Conservation (phyloP, 2,329 filamentous ascomycete species). For the Dothistroma septosporum region DNA sequence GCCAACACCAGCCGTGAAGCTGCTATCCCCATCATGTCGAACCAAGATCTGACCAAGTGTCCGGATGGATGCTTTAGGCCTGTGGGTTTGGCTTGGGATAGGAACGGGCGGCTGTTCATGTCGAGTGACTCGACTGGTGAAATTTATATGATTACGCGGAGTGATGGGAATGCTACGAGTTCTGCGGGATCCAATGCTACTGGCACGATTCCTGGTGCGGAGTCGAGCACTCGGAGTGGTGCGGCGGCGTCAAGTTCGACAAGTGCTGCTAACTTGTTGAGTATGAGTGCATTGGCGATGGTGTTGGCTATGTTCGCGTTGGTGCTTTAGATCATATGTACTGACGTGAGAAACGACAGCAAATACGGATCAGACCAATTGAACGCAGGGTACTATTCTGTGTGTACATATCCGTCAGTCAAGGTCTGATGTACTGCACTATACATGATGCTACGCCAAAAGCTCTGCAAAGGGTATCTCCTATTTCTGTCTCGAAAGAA, state of each 20-base stretch:
- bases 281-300: not conserved
- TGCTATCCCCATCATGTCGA: constrained; percentile 54
- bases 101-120: constrained; percentile 56
- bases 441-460: not conserved
- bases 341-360: too few species aligned
- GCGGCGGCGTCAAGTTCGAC: not conserved
- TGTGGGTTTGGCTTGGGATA: constrained; percentile 54
- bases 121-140: constrained; percentile 60
- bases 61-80: constrained; percentile 59
- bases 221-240: constrained; percentile 2
- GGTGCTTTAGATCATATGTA: not conserved
- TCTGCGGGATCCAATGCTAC: constrained; percentile 16
- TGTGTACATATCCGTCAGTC: too few species aligned
- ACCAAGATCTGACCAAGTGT: constrained; percentile 51
- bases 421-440: too few species aligned
- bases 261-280: not conserved
- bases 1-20: constrained; percentile 43
- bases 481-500: not conserved
- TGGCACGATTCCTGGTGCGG: constrained; percentile 9
- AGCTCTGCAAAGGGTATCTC: not conserved
- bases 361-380: too few species aligned
- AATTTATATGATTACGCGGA: constrained; percentile 51
- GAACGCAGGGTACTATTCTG: too few species aligned
- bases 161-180: constrained; percentile 17
- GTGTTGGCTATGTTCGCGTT: constrained; percentile 1